Percentiles rank a stretch among this genome's conserved stretches.
Evolutionary conservation across 2,329 filamentous ascomycete species (phyloP).

Genomic region (Colletotrichum sublineola): DNA sequence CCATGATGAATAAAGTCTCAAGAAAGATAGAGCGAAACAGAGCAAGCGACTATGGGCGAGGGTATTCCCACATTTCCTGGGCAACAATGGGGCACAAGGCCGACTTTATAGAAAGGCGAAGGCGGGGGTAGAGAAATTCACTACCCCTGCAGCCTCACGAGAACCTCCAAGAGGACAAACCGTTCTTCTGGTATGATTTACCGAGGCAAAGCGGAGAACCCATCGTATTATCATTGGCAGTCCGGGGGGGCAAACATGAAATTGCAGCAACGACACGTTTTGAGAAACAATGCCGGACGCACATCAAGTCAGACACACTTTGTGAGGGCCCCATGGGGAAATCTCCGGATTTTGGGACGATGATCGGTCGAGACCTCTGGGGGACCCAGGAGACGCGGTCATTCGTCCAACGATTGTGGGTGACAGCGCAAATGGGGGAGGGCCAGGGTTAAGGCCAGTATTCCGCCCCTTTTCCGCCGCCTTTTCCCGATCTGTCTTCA

Average conservation of each 20-base stretch:
- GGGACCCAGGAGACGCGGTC: slow-evolving; percentile 26
- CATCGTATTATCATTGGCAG: slow-evolving; percentile 6
- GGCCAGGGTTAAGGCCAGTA: slow-evolving; percentile 7
- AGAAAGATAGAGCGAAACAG: not conserved
- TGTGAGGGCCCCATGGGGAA: slow-evolving; percentile 38
- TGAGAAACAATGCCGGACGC: slow-evolving; percentile 23
- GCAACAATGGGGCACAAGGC: slow-evolving; percentile 13
- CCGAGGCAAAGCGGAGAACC: slow-evolving; percentile 39
- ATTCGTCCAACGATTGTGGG: slow-evolving; percentile 35
- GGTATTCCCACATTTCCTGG: slow-evolving; percentile 28
- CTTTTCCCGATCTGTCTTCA: slow-evolving; percentile 25
- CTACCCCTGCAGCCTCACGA: not conserved
- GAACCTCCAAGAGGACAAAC: slow-evolving; percentile 16
- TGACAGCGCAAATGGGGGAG: not conserved
- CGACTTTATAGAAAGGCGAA: slow-evolving; percentile 31
- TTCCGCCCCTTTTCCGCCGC: slow-evolving; percentile 36
- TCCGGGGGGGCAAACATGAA: slow-evolving; percentile 9
- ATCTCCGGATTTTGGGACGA: slow-evolving; percentile 20
- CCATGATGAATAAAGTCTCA: slow-evolving; percentile 20
- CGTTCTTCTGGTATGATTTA: slow-evolving; percentile 24
- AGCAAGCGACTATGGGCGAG: slow-evolving; percentile 14
- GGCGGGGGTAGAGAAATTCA: slow-evolving; percentile 16
- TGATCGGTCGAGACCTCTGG: slow-evolving; percentile 40
- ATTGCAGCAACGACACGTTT: slow-evolving; percentile 23
- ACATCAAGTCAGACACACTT: not conserved